Evolutionary conservation across 1,139 yeast species (phyloP).

Genomic region (Chernovozyma sophiae-reginae): DNA sequence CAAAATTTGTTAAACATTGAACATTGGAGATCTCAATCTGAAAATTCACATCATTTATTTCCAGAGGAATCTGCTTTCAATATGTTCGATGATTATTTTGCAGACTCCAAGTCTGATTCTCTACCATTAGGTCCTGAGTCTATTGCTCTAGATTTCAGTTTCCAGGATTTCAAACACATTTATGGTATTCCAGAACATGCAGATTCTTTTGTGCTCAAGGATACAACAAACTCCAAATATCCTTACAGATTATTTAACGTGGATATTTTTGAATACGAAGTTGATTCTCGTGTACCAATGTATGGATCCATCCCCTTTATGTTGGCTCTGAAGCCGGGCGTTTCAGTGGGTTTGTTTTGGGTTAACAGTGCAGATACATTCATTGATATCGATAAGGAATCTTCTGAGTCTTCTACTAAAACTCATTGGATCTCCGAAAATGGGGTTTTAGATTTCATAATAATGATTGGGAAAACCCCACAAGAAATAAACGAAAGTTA

Average conservation of each 20-base stretch:
- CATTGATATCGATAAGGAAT: constrained; percentile 58
- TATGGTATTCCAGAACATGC: constrained; percentile 98
- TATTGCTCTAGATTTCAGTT: constrained; percentile 70
- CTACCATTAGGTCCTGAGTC: constrained; percentile 89
- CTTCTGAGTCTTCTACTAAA: constrained; percentile 19
- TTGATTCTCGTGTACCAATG: constrained; percentile 81
- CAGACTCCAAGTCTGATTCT: constrained; percentile 56
- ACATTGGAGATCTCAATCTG: constrained; percentile 54
- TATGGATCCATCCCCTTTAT: constrained; percentile 92
- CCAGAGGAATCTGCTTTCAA: constrained; percentile 57
- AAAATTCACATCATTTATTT: constrained; percentile 35
- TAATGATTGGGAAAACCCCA: constrained; percentile 65
- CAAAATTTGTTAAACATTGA: constrained; percentile 70
- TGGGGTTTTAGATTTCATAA: constrained; percentile 73
- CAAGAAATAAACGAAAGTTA: constrained; percentile 56
- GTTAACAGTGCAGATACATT: constrained; percentile 90
- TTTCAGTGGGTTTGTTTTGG: constrained; percentile 84
- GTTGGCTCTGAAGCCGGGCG: constrained; percentile 58
- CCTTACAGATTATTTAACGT: constrained; percentile 90
- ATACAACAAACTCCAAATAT: constrained; percentile 48
- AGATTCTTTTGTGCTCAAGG: constrained; percentile 67
- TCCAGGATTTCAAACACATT: constrained; percentile 56
- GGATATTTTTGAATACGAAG: constrained; percentile 90
- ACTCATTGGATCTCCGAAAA: constrained; percentile 95
- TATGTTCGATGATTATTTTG: constrained; percentile 57